Percentiles rank a stretch among this genome's conserved stretches.
Conservation (phyloP, 208 protist species). For the Eutreptiella sp. region DNA sequence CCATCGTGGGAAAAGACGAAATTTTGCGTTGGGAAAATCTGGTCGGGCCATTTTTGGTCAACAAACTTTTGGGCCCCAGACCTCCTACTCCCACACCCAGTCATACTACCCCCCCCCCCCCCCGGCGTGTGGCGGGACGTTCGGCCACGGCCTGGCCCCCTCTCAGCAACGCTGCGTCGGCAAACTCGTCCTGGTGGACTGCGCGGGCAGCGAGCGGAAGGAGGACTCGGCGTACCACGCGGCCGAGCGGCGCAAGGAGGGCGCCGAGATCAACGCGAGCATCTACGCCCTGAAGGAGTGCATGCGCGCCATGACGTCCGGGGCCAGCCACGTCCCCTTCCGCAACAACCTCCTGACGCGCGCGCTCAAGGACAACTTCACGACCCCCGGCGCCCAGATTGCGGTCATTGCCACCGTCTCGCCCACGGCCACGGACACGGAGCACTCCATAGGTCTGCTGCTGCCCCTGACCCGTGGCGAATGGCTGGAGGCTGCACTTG, state of each 20-base stretch:
- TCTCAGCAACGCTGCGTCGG: constrained; percentile 1
- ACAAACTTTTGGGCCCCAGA: too few relatives aligned
- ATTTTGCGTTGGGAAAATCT: too few relatives aligned
- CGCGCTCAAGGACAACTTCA: constrained; percentile 31
- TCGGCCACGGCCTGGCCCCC: too few relatives aligned
- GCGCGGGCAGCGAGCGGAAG: constrained; percentile 28
- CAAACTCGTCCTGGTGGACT: constrained; percentile 23
- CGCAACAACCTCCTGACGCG: constrained; percentile 37
- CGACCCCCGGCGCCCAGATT: not conserved
- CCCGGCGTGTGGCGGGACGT: too few relatives aligned
- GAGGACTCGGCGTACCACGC: constrained; percentile 21
- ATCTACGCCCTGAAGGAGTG: constrained; percentile 30
- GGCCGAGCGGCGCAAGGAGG: constrained; percentile 30
- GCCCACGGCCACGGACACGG: constrained; percentile 30
- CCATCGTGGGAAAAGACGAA: too few relatives aligned
- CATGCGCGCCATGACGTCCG: constrained; percentile 13
- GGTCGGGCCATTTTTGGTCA: too few relatives aligned
- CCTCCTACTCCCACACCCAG: too few relatives aligned
- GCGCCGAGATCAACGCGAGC: constrained; percentile 29
- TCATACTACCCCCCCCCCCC: too few relatives aligned
- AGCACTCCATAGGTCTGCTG: constrained; percentile 30
- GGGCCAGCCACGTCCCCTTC: constrained; percentile 31
- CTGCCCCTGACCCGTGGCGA: too few relatives aligned
- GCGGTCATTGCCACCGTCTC: constrained; percentile 34
- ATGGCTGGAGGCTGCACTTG: too few relatives aligned